Evolutionary conservation across 2,329 filamentous ascomycete species (phyloP), one percentile per base, ranked within the genome.

Genomic region (Biscogniauxia marginata): DNA sequence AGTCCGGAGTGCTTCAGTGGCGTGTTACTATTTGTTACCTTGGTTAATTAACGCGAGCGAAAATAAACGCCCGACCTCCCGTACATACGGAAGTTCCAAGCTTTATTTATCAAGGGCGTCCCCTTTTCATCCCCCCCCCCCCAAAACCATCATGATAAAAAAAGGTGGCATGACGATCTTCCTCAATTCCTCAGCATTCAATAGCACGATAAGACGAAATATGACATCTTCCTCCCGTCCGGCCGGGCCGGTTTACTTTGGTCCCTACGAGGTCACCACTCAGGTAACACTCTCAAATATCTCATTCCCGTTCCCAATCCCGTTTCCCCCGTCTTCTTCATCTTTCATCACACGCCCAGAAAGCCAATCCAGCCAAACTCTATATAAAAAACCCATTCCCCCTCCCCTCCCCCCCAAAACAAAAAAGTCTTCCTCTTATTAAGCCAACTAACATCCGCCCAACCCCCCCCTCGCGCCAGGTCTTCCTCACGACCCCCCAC

Each of bases 401-500:
- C 13, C 20, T 18, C 52, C 50, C 49, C 45, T 24, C 54, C 22
- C 49, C 18, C 7, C 54, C 48, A 44, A 49, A 25, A 22, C 25
- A n/a, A n/a, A n/a, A n/a, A n/a, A n/a, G n/a, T n/a, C n/a, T n/a
- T n/a, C n/a, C n/a, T n/a, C n/a, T n/a, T n/a, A n/a, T n/a, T n/a
- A n/a, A n/a, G n/a, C 9, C 16, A 56, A 46, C 55, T 53, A 49
- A 54, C n/a, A n/a, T n/a, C n/a, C n/a, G n/a, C n/a, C 46, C n/a
- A 34, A 34, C 30, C 4, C 30, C 4, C 30, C 30, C 30, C 11
- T 22, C 24, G n/a, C n/a, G n/a, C 2, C 64, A 97, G 89, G 91
- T 97, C 77, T 98, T 98, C 78, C 84, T 96, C 74, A 80, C 81
- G 63, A 96, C 93, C 1, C 80, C 84, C 0, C 81, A 89, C 67